Base-by-base conservation (phyloP, 176 grass and related monocot genomes). In the Areca catechu region DNA sequence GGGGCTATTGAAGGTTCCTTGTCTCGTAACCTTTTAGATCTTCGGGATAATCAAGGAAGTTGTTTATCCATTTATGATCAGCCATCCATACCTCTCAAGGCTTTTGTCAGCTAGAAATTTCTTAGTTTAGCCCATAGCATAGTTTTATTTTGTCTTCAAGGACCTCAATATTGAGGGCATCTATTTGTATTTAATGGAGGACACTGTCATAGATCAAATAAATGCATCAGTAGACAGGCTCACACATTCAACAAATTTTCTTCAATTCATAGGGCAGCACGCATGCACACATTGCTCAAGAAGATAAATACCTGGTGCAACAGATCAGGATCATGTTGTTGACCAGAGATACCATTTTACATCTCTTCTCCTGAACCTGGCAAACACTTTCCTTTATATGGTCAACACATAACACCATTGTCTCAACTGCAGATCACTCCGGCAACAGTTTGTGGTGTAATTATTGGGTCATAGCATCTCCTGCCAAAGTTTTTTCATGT, bases 21-120 rank as follows among this genome's bases (percentile, higher is more conserved):
- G 69, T 88, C 84, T 24, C 84, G 89, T 22, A 94, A 94, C 67
- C 74, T 94, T 84, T 77, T 74, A 56, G 89, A 94, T 53, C 84
- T 94, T 64, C 84, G 88, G 70, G 89, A 81, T 59, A 66, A 24
- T 56, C 80, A 88, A 72, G 89, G 83, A 68, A 88, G 84, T 66
- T 94, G 88, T 63, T 82, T 94, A 21, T 94, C 89, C 58, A 94
- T 94, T 77, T 94, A 88, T 73, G 89, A 94, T 74, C 84, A 94
- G 57, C 89, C 89, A 78, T 64, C 84, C 50, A 61, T 74, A 72
- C 72, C 76, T 60, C 83, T 81, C 57, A 84, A 94, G 84, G 89
- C n/a, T 94, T 16, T 58, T 27, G 22, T 21, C 28, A 12, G 9
- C 34, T 43, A 12, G 34, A 43, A 14, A 10, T 81, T 15, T 67